These are phyloP conservation scores for Pugionium dolabratum DNA, from an alignment of 345 rosid genomes.

Conservation along the genomic window DNA sequence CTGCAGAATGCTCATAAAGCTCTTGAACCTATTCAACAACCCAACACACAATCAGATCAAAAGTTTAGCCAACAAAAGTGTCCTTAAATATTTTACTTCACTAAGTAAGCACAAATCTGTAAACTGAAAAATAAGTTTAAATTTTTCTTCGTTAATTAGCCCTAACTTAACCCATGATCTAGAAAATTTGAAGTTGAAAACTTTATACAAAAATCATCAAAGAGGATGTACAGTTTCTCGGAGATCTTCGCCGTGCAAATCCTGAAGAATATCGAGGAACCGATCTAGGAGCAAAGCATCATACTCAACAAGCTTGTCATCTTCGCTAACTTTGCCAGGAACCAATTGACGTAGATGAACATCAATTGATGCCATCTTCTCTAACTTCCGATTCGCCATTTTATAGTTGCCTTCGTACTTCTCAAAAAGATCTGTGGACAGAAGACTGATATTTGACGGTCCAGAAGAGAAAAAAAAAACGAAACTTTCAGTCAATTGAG, in stretches of 20 bases:
- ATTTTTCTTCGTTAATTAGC: not conserved
- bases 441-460: no score
- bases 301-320: conserved; percentile 90
- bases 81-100: not conserved
- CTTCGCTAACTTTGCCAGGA: conserved; percentile 88
- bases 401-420: not conserved
- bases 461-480: no score
- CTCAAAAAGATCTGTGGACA: no score
- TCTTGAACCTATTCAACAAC: conserved; percentile 75
- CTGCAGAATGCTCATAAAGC: conserved; percentile 90
- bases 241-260: conserved; percentile 94
- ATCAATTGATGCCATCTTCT: conserved; percentile 94
- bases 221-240: conserved; percentile 64
- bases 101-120: conserved; percentile 11
- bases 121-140: conserved; percentile 5
- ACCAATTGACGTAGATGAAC: conserved; percentile 83
- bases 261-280: conserved; percentile 93
- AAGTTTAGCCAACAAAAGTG: not conserved
- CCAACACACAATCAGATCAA: conserved; percentile 19
- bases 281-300: conserved; percentile 95
- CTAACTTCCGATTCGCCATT: conserved; percentile 63
- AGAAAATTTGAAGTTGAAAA: not conserved
- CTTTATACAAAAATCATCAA: not conserved
- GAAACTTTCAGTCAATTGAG: no score
- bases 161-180: conserved; percentile 5